Base-by-base conservation (phyloP, 1,284 basidiomycete genomes). In the Malassezia pachydermatis region DNA sequence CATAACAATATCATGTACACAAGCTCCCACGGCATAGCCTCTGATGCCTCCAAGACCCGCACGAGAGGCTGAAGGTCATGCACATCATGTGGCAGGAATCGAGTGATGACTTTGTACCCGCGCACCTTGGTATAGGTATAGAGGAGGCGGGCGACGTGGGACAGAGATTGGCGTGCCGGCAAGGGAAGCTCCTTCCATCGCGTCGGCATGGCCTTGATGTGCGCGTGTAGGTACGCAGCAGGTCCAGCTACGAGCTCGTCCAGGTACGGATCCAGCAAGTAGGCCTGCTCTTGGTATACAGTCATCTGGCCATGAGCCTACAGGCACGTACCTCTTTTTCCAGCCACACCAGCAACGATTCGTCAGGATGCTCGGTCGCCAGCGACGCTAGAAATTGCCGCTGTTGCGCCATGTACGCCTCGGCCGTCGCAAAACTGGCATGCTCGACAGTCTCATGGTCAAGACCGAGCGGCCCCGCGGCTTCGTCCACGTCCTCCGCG, bases 181-280 rank as follows among this genome's bases (percentile, higher is more conserved):
- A 2, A 23, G 20, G 9, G 2, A 36, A 13, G 10, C 11, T 7
- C 11, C 16, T 8, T 5, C n/a, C n/a, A n/a, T n/a, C n/a, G n/a
- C n/a, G n/a, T n/a, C n/a, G n/a, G n/a, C n/a, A n/a, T n/a, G 28
- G 17, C 41, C 3, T 10, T 14, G n/a, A 29, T 14, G 8, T 14
- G 45, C 4, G 1, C 37, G 17, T 62, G 62, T 1, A 69, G 48
- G 3, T 49, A 43, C 10, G 48, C 77, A 39, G 88, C 81, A 3
- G 86, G 80, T 0, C 90, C 89, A 2, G 76, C 73, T 10, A 96
- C 80, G 51, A 98, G 81, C 14, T 75, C 69, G 63, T 89, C 85
- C n/a, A 99, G 78, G 62, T 81, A 83, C n/a, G 90, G 89, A 70
- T 98, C 94, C n/a, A 96, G 78, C 0, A 99, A 79, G 64, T 90